These are phyloP conservation scores for Metschnikowia vanudenii DNA, from an alignment of 805 yeast genomes.

Conservation along the genomic window DNA sequence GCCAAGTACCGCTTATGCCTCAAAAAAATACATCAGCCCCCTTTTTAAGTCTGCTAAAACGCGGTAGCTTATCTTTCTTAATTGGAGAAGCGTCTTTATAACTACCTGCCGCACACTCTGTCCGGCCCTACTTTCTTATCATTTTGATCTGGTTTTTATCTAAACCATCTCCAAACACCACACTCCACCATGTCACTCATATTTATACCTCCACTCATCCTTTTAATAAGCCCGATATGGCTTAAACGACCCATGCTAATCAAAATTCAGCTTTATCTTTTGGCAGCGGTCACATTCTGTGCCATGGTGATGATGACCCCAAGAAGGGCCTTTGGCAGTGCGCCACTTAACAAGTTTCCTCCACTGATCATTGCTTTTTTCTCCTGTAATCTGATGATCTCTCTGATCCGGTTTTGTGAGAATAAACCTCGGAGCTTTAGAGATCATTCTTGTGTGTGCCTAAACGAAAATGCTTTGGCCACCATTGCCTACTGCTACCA, in stretches of 20 bases:
- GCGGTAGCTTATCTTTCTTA: no score
- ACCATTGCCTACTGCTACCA: slow-evolving; percentile 38
- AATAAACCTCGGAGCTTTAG: background rate
- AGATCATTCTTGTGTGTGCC: slow-evolving; percentile 25
- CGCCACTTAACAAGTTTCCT: slow-evolving; percentile 33
- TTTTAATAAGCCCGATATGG: slow-evolving; percentile 8
- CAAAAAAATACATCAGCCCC: no score
- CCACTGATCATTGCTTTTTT: slow-evolving; percentile 29
- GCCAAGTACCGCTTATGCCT: no score
- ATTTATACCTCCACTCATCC: background rate
- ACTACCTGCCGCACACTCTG: background rate
- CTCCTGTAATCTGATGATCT: slow-evolving; percentile 31
- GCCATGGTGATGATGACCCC: slow-evolving; percentile 51
- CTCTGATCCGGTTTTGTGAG: slow-evolving; percentile 23
- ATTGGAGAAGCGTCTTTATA: background rate
- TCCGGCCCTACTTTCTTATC: background rate
- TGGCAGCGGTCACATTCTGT: slow-evolving; percentile 2
- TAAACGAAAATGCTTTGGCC: slow-evolving; percentile 33
- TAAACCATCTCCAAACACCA: slow-evolving; percentile 3
- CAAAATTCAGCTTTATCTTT: slow-evolving; percentile 3
- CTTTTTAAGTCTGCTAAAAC: no score
- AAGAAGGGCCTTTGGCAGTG: slow-evolving; percentile 24
- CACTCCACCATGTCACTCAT: background rate
- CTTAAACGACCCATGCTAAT: slow-evolving; percentile 2
- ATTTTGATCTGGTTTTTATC: slow-evolving; percentile 4